Percentiles rank a stretch among this genome's conserved stretches.
These are phyloP conservation scores for Yamadazyma taylorii DNA, from an alignment of 1,139 yeast genomes.

Conservation along the genomic window DNA sequence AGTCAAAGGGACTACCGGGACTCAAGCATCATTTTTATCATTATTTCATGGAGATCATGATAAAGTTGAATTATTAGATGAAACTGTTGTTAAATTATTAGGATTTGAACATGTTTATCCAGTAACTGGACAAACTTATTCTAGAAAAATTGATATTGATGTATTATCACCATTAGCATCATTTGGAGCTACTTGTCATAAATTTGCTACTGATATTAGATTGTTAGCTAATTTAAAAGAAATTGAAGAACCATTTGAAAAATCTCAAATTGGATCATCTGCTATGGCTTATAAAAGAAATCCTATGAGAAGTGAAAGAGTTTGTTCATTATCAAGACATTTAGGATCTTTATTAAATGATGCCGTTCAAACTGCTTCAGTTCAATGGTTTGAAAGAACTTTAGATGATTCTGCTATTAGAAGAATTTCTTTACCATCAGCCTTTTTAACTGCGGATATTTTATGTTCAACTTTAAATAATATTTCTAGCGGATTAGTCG, in stretches of 20 bases:
- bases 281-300: slow-evolving; percentile 99
- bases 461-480: slow-evolving; percentile 85
- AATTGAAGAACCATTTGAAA: slow-evolving; percentile 97
- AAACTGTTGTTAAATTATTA: slow-evolving; percentile 85
- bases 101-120: slow-evolving; percentile 97
- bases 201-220: slow-evolving; percentile 96
- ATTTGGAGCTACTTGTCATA: slow-evolving; percentile 95
- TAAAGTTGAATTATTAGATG: slow-evolving; percentile 89
- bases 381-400: slow-evolving; percentile 99
- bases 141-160: slow-evolving; percentile 96
- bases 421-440: slow-evolving; percentile 95
- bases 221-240: slow-evolving; percentile 95
- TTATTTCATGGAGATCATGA: slow-evolving; percentile 96
- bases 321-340: slow-evolving; percentile 95
- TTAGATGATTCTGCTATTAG: slow-evolving; percentile 98
- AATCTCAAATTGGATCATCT: slow-evolving; percentile 94
- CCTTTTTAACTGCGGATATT: slow-evolving; percentile 94
- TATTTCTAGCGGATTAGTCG: slow-evolving; percentile 93
- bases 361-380: slow-evolving; percentile 94
- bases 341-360: slow-evolving; percentile 88
- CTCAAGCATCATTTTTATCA: slow-evolving; percentile 94
- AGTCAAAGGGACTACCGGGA: slow-evolving; percentile 99
- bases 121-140: slow-evolving; percentile 97
- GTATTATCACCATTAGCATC: slow-evolving; percentile 91
- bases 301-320: slow-evolving; percentile 99